phyloP scores from a whole-genome alignment of 805 yeast genomes.

The Starmerella powellii region DNA sequence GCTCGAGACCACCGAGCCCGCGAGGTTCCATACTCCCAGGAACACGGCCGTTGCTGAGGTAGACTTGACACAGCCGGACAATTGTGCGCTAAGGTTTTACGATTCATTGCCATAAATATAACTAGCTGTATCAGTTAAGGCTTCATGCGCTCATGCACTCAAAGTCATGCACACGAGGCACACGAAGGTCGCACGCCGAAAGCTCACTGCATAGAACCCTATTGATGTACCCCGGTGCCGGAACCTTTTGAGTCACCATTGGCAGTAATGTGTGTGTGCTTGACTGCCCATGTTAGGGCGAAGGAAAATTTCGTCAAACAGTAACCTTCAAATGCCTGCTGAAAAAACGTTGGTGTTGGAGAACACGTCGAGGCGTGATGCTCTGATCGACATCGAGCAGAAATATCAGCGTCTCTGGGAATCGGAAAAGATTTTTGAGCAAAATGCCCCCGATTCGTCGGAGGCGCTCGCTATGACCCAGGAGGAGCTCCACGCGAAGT shows the following conservation, averaged over 20 bases:
- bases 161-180: too few relatives aligned
- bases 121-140: too few relatives aligned
- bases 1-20: neutral
- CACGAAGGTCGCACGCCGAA: too few relatives aligned
- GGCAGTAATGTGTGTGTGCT: too few relatives aligned
- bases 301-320: neutral
- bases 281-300: too few relatives aligned
- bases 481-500: conserved; percentile 61
- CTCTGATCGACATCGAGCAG: conserved; percentile 75
- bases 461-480: conserved; percentile 47
- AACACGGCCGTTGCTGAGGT: conserved; percentile 4
- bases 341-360: conserved; percentile 26
- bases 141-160: too few relatives aligned
- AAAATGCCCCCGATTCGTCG: conserved; percentile 63
- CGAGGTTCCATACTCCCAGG: conserved; percentile 1
- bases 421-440: conserved; percentile 73
- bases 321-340: conserved; percentile 12
- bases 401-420: conserved; percentile 81
- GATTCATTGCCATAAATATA: neutral
- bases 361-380: conserved; percentile 89
- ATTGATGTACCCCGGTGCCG: too few relatives aligned
- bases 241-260: too few relatives aligned
- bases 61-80: neutral
- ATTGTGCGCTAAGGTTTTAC: neutral
- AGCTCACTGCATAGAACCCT: too few relatives aligned